Conservation (phyloP, 2,329 filamentous ascomycete genomes). For the Neocatenulostroma microsporum region DNA sequence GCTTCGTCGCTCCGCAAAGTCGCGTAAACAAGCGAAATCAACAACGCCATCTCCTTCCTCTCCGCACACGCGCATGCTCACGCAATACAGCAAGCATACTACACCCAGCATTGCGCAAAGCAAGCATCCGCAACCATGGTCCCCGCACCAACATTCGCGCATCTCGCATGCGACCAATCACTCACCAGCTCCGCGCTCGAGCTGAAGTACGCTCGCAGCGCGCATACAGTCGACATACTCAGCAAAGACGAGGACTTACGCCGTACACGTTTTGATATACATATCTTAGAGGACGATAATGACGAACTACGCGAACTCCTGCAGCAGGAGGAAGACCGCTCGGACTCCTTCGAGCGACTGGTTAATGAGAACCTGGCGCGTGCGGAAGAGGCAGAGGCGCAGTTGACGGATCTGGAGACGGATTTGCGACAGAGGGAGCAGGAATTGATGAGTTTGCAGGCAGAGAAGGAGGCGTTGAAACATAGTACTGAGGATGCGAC, state of each 20-base stretch:
- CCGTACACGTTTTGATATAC: conserved; percentile 58
- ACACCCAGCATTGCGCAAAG: conserved; percentile 13
- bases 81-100: conserved; percentile 5
- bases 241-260: conserved; percentile 68
- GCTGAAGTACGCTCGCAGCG: conserved; percentile 58
- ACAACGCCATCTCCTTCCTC: too few relatives aligned
- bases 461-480: conserved; percentile 63
- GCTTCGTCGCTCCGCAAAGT: too few relatives aligned
- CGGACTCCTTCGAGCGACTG: conserved; percentile 47
- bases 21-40: too few relatives aligned
- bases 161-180: conserved; percentile 37
- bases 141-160: conserved; percentile 12
- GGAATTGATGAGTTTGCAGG: conserved; percentile 55
- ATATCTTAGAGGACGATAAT: conserved; percentile 69
- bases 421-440: conserved; percentile 46
- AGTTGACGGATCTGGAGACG: conserved; percentile 39
- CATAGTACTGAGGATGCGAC: conserved; percentile 60
- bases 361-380: conserved; percentile 42
- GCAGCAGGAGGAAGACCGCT: conserved; percentile 51
- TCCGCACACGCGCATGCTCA: conserved; percentile 4
- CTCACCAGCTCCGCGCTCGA: conserved; percentile 54
- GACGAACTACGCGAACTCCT: conserved; percentile 59
- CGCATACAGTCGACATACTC: conserved; percentile 59
- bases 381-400: conserved; percentile 41
- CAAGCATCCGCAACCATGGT: conserved; percentile 16